Conservation (phyloP, 129 eudicot species). For the Lactuca sativa region DNA sequence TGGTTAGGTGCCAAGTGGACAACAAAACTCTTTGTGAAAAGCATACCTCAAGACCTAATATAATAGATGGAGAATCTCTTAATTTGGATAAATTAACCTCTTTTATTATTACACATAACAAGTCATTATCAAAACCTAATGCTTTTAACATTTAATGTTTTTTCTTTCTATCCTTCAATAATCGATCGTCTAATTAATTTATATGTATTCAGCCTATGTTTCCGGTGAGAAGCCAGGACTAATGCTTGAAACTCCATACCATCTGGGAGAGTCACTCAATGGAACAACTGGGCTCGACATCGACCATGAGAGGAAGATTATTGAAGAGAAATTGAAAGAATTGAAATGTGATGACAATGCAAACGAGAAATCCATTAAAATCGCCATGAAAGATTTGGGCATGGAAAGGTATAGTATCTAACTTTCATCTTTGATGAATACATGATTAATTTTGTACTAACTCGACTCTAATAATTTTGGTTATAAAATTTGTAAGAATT, state of each 20-base stretch:
- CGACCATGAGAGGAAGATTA: conserved; percentile 47
- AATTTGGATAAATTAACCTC: not conserved
- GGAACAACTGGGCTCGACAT: conserved; percentile 57
- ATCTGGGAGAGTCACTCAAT: conserved; percentile 68
- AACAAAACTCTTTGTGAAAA: too few species aligned
- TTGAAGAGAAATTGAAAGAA: conserved; percentile 47
- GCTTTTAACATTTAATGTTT: not conserved
- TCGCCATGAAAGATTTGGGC: conserved; percentile 70
- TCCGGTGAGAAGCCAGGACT: conserved; percentile 71
- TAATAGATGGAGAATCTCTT: not conserved
- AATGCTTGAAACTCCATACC: conserved; percentile 55
- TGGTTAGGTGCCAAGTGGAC: too few species aligned
- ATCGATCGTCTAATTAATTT: not conserved
- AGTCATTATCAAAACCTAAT: not conserved
- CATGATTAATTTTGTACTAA: too few species aligned
- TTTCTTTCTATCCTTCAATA: not conserved
- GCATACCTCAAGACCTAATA: too few species aligned
- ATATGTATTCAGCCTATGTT: conserved; percentile 55
- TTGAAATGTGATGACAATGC: conserved; percentile 36
- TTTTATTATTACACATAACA: not conserved
- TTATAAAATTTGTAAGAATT: too few species aligned
- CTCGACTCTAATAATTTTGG: not conserved
- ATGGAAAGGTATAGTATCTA: conserved; percentile 52
- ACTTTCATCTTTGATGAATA: not conserved
- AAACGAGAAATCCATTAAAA: conserved; percentile 31